Conservation (phyloP, 495 filamentous ascomycete species). For the Cercophora sp. region DNA sequence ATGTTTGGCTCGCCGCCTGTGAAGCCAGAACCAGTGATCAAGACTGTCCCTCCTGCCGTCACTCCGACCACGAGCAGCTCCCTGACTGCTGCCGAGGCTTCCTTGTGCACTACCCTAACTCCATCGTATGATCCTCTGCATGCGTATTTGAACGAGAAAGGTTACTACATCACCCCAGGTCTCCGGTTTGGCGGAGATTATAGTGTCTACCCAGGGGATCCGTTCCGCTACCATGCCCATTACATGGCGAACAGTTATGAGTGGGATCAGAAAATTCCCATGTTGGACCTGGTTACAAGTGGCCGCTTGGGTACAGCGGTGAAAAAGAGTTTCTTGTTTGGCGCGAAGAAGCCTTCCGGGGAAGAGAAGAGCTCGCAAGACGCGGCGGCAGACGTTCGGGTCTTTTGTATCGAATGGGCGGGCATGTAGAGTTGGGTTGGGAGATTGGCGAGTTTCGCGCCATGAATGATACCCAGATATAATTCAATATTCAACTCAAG, state of each 20-base stretch:
- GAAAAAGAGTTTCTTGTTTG: conserved; percentile 90
- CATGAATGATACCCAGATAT: too few species aligned
- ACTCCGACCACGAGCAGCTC: conserved; percentile 22
- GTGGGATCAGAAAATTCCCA: conserved; percentile 81
- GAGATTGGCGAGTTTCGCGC: too few species aligned
- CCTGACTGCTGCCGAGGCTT: conserved; percentile 31
- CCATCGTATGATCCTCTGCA: conserved; percentile 57
- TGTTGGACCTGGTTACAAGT: conserved; percentile 79
- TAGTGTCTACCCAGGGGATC: conserved; percentile 91
- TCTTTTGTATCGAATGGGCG: conserved; percentile 36
- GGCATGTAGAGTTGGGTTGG: too few species aligned
- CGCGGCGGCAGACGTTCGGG: conserved; percentile 17
- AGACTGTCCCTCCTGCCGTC: conserved; percentile 23
- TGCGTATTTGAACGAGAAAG: conserved; percentile 68
- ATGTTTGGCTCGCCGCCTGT: conserved; percentile 38
- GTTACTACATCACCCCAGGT: conserved; percentile 87
- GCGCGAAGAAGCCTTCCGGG: conserved; percentile 45
- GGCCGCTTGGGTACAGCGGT: conserved; percentile 89
- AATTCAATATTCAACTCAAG: too few species aligned
- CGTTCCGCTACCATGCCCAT: conserved; percentile 89
- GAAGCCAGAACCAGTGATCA: conserved; percentile 4
- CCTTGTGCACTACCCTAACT: conserved; percentile 17
- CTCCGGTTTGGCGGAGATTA: conserved; percentile 93
- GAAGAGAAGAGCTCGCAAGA: neutral
- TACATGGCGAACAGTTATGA: conserved; percentile 73